A percentile compares a stretch with the other conserved stretches of the same genome.
Conservation (phyloP, 2,329 filamentous ascomycete genomes). For the Fusarium paranaense region DNA sequence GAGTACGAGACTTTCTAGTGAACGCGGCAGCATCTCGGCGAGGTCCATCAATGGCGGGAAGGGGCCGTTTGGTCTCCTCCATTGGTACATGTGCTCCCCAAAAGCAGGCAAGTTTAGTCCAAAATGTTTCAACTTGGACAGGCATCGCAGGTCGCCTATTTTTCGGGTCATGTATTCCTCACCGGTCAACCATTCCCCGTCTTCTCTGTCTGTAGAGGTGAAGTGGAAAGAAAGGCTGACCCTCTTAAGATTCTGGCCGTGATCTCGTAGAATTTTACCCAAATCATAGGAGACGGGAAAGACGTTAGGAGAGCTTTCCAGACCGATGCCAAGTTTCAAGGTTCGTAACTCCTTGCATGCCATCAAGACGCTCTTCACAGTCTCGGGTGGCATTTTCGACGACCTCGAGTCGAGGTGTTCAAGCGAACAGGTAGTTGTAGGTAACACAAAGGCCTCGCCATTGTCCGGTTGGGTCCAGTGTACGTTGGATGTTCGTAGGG, state of each 20-base stretch:
- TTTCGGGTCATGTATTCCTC: background rate
- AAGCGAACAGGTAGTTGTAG: background rate
- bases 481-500: background rate
- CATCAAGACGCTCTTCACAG: background rate
- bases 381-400: background rate
- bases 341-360: background rate
- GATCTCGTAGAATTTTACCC: background rate
- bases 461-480: background rate
- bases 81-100: background rate
- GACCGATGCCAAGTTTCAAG: background rate
- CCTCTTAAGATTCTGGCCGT: background rate
- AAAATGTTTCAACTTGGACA: background rate
- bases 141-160: background rate
- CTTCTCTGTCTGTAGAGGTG: too few species aligned
- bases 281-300: background rate
- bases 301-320: background rate
- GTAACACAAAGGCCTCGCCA: background rate
- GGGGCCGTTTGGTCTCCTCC: background rate
- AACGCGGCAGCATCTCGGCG: background rate
- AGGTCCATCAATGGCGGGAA: background rate
- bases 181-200: background rate
- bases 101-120: background rate
- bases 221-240: background rate
- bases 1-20: background rate
- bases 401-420: background rate